Percentiles rank a stretch among this genome's conserved stretches.
These are phyloP conservation scores for Powellomyces hirtus DNA, from an alignment of 192 early-diverging fungal species.

Conservation along the genomic window DNA sequence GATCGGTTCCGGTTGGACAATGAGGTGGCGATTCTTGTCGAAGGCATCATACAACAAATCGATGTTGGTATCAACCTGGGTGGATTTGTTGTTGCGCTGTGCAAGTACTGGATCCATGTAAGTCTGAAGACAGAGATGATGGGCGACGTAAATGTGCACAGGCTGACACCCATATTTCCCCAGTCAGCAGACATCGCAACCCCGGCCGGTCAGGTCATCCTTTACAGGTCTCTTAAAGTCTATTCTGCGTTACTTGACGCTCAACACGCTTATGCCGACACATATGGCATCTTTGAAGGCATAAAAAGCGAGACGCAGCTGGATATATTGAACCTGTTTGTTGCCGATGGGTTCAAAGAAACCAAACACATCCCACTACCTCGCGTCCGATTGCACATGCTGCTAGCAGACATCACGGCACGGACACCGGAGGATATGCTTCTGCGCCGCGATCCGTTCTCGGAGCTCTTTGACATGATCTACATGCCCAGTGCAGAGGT, in stretches of 20 bases:
- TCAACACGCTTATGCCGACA: background rate
- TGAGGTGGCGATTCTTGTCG: slow-evolving; percentile 24
- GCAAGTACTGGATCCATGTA: slow-evolving; percentile 18
- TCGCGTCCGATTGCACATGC: slow-evolving; percentile 12
- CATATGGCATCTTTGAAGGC: background rate
- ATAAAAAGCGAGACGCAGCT: background rate
- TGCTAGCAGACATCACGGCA: slow-evolving; percentile 21
- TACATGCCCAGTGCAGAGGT: slow-evolving; percentile 30
- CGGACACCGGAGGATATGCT: slow-evolving; percentile 24
- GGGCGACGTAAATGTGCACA: too few relatives aligned
- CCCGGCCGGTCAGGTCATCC: background rate
- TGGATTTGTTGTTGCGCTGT: slow-evolving; percentile 32
- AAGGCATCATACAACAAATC: slow-evolving; percentile 12
- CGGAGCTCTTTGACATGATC: slow-evolving; percentile 32
- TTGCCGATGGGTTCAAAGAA: background rate
- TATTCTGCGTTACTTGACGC: background rate
- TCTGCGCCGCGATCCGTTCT: slow-evolving; percentile 11
- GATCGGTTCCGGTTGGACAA: background rate
- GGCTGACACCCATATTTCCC: too few relatives aligned
- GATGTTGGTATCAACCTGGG: slow-evolving; percentile 41
- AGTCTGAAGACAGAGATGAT: too few relatives aligned
- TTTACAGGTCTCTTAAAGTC: background rate
- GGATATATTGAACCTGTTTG: background rate
- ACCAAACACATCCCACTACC: slow-evolving; percentile 9
- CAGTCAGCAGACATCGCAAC: background rate